phyloP scores from a whole-genome alignment of 2,329 filamentous ascomycete species.

The Boeremia exigua region DNA sequence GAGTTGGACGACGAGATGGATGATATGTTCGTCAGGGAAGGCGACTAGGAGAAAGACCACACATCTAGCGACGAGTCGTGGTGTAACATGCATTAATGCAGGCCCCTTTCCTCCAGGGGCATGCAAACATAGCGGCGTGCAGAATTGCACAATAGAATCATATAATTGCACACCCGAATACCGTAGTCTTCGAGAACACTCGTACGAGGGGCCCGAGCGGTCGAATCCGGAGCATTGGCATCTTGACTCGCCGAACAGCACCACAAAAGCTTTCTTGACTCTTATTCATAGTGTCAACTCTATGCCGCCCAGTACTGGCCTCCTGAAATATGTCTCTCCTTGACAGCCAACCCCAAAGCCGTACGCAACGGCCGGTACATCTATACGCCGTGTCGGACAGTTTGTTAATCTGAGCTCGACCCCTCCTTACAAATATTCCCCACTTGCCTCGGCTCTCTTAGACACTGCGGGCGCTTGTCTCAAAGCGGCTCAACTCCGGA shows the following conservation, averaged over 20 bases:
- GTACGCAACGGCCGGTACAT: background rate
- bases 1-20: conserved; percentile 55
- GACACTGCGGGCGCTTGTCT: conserved; percentile 25
- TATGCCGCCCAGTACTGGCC: too few species aligned
- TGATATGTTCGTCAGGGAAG: conserved; percentile 47
- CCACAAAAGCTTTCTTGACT: background rate
- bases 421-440: conserved; percentile 21
- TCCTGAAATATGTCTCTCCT: too few species aligned
- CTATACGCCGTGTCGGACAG: background rate
- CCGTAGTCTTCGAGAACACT: conserved; percentile 15
- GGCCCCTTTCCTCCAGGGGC: background rate
- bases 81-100: background rate
- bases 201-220: conserved; percentile 2
- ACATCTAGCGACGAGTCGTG: background rate
- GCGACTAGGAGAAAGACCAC: conserved; percentile 4
- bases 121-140: background rate
- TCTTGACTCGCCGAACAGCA: conserved; percentile 9
- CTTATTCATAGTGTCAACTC: background rate
- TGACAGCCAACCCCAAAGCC: too few species aligned
- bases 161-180: conserved; percentile 11
- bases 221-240: background rate
- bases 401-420: background rate
- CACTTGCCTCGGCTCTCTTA: conserved; percentile 34
- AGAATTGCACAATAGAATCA: conserved; percentile 9
- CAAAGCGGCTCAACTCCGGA: conserved; percentile 21